Evolutionary conservation across 2,329 filamentous ascomycete genomes (phyloP).

Genomic region (Aureobasidium sp.): DNA sequence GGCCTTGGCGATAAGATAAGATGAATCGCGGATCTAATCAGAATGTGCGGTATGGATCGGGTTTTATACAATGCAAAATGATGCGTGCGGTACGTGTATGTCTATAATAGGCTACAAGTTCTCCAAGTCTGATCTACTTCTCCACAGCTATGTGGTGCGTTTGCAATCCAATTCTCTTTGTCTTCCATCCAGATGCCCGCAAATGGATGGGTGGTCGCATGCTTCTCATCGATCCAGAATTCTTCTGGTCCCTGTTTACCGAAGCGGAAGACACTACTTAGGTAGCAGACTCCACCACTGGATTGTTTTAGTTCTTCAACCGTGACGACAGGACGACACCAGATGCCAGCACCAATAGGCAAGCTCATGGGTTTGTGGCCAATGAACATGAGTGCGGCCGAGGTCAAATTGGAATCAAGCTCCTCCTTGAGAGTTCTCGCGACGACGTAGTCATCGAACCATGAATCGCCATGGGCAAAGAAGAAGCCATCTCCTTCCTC

Average conservation of each 20-base stretch:
- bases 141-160: background rate
- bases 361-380: slow-evolving; percentile 19
- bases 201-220: background rate
- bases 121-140: background rate
- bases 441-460: slow-evolving; percentile 23
- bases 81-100: background rate
- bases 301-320: background rate
- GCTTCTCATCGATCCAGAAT: slow-evolving; percentile 20
- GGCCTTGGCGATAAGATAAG: slow-evolving; percentile 9
- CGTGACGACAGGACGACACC: slow-evolving; percentile 24
- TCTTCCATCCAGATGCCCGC: slow-evolving; percentile 1
- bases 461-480: slow-evolving; percentile 22
- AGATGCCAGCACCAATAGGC: slow-evolving; percentile 19
- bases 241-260: slow-evolving; percentile 15
- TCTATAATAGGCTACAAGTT: too few relatives aligned
- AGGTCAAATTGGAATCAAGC: slow-evolving; percentile 20
- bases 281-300: slow-evolving; percentile 18
- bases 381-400: slow-evolving; percentile 20
- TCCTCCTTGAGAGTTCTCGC: slow-evolving; percentile 23
- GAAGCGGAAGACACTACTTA: slow-evolving; percentile 20
- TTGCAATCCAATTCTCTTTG: background rate
- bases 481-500: slow-evolving; percentile 15
- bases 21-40: background rate
- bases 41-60: too few relatives aligned
- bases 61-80: background rate